Conservation (phyloP, 805 yeast species). For the Ogataea degrootiae region DNA sequence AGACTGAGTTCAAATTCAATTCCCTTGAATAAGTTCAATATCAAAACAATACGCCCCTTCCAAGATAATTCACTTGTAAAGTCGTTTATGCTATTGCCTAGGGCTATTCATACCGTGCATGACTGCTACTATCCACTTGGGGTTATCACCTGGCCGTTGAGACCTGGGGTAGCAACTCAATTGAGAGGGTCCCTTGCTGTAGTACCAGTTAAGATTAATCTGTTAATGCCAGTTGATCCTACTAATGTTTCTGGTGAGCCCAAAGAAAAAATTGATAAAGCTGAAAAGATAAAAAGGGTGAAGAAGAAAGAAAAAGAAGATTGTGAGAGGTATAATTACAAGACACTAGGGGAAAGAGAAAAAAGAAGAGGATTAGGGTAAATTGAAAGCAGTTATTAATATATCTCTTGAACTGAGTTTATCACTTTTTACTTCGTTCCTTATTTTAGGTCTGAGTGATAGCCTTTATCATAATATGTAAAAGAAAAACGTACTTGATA, state of each 20-base stretch:
- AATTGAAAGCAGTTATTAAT: conserved; percentile 16
- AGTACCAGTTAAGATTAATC: conserved; percentile 24
- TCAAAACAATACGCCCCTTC: too few relatives aligned
- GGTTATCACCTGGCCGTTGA: too few relatives aligned
- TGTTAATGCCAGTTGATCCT: conserved; percentile 39
- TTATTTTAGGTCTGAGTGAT: conserved; percentile 69
- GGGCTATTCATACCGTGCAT: too few relatives aligned
- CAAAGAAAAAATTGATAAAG: conserved; percentile 25
- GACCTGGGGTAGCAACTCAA: too few relatives aligned
- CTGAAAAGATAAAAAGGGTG: conserved; percentile 26
- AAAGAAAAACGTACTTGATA: conserved; percentile 51
- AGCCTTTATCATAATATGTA: conserved; percentile 63
- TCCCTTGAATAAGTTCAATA: too few relatives aligned
- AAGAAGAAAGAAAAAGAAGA: conserved; percentile 17
- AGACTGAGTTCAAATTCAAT: too few relatives aligned
- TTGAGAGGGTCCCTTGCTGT: neutral
- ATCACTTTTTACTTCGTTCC: conserved; percentile 66
- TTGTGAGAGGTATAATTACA: conserved; percentile 4
- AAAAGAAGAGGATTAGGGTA: conserved; percentile 9
- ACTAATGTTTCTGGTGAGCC: conserved; percentile 34
- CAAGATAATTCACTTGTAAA: too few relatives aligned
- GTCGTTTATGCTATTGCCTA: too few relatives aligned
- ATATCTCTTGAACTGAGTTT: conserved; percentile 62
- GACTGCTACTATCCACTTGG: too few relatives aligned
- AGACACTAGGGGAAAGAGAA: conserved; percentile 1